phyloP scores from a whole-genome alignment of 306 rosid species.

The Vachellia pachyceras region DNA sequence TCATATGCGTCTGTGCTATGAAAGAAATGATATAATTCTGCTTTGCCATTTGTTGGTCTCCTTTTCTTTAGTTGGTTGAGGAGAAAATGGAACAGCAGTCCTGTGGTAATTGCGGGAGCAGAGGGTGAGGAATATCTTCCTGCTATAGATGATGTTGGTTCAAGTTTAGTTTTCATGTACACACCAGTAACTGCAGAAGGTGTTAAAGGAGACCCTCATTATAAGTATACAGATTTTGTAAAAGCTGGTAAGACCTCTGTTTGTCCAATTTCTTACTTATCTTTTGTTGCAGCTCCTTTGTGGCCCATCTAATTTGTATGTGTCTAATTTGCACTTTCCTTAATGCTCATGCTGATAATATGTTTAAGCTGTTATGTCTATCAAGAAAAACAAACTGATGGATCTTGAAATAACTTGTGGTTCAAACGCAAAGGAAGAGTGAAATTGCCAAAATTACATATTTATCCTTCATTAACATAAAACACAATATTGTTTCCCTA shows the following conservation, averaged over 20 bases:
- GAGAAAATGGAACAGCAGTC: constrained; percentile 96
- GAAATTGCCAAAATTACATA: background rate
- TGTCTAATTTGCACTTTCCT: background rate
- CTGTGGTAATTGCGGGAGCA: constrained; percentile 90
- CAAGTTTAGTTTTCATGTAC: constrained; percentile 98
- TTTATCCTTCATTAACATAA: background rate
- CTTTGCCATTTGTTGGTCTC: constrained; percentile 31
- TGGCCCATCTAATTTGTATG: background rate
- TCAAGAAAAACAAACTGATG: background rate
- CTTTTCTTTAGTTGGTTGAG: constrained; percentile 81
- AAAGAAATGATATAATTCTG: constrained; percentile 28
- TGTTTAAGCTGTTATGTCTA: background rate
- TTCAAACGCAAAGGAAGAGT: background rate
- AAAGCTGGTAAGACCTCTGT: constrained; percentile 76
- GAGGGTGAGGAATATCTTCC: constrained; percentile 86
- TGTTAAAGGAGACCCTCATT: constrained; percentile 96
- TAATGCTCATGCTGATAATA: background rate
- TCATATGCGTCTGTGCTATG: constrained; percentile 9
- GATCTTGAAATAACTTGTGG: background rate
- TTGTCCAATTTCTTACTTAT: constrained; percentile 24
- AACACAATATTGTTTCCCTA: background rate
- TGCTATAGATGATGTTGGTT: constrained; percentile 82
- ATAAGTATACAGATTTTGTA: constrained; percentile 86
- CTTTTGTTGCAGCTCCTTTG: constrained; percentile 14
- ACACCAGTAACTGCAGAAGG: constrained; percentile 96